Base-by-base conservation (phyloP, 140 eudicot genomes). In the Anethum foeniculum region DNA sequence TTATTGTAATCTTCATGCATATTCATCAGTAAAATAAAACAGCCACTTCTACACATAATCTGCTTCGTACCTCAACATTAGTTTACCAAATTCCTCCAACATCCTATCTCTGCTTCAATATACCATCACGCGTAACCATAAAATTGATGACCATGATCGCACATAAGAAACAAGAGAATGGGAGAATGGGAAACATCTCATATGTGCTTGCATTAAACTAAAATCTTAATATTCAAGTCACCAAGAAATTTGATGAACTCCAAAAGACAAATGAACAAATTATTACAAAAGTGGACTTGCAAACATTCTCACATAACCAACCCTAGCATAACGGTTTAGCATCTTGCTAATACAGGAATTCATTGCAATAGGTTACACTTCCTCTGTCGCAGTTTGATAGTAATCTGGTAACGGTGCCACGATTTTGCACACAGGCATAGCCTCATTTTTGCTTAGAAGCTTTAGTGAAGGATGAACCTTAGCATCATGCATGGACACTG, bases 351-450 rank as follows among this genome's bases (percentile, higher is more conserved):
- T 16, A 43, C 44, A 41, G 56, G n/a, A 44, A 21, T 38, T 48
- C 38, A 48, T n/a, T 74, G 78, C 58, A 41, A 43, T 13, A 72
- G 7, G 52, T 19, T 39, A 71, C 48, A 19, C 18, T 27, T 8
- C 78, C 39, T 74, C 49, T 44, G 64, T 16, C 1, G 79, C 79
- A 75, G 44, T 18, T 75, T 28, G 13, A 48, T 12, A 60, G 56
- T 36, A 48, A 25, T 89, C 90, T 58, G 74, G 41, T 41, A 83
- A 30, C 77, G 96, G 86, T 23, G 92, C 85, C 81, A 80, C 85
- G 65, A 95, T 83, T 91, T 88, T 93, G 85, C 98, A 96, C 75
- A 96, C 65, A 23, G 97, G 98, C 71, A 90, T 82, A n/a, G 71
- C 38, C 51, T 96, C 96, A 21, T 93, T 82, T 87, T 88, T 90